phyloP scores from a whole-genome alignment of 192 early-diverging fungal species.

The Fimicolochytrium jonesii region DNA sequence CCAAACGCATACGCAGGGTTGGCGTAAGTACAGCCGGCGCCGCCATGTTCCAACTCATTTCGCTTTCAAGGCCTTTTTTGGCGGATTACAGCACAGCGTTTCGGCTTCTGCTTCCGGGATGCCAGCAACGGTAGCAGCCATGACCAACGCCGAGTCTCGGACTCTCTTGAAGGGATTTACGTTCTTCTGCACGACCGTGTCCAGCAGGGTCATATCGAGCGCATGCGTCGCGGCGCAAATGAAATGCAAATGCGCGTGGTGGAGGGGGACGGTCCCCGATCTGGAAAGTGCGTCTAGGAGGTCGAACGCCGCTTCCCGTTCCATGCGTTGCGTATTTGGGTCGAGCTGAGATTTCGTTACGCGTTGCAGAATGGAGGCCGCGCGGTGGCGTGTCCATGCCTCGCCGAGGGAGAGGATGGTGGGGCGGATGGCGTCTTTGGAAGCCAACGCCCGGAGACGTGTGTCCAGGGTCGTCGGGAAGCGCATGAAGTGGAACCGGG shows the following conservation, averaged over 20 bases:
- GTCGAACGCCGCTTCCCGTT: neutral
- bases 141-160: neutral
- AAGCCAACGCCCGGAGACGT: neutral
- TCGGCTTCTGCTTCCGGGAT: neutral
- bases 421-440: neutral
- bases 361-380: neutral
- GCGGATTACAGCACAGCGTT: no score
- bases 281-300: constrained; percentile 4
- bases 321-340: neutral
- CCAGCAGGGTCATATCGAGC: constrained; percentile 25
- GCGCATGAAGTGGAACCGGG: neutral
- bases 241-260: constrained; percentile 18
- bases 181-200: constrained; percentile 21
- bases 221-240: constrained; percentile 19
- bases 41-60: no score
- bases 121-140: neutral
- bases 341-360: no score
- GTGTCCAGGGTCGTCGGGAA: neutral
- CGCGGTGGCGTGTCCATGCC: neutral
- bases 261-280: neutral
- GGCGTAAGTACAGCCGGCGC: no score
- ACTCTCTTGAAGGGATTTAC: constrained; percentile 13
- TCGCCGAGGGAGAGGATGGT: neutral
- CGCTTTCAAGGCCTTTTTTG: no score
- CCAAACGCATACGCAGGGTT: no score